Base-by-base conservation (phyloP, 306 rosid species). In the Corylus avellana region DNA sequence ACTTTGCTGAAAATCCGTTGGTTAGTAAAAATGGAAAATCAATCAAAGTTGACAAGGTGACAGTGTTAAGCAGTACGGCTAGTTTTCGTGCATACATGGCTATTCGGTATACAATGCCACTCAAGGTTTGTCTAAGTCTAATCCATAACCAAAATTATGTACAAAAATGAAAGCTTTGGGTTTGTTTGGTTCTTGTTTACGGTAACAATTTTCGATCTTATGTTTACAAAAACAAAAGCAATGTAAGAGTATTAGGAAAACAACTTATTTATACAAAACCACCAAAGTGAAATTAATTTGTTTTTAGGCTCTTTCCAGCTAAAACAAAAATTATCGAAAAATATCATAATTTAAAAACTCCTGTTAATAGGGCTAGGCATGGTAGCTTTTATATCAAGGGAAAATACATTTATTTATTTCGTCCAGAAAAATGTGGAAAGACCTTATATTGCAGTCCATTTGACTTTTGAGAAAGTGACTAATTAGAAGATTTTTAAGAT, bases 101-200 rank as follows among this genome's bases (percentile, higher is more conserved):
- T 13, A 12, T 75, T 13, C 78, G 85, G 39, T 75, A 67, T 42
- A 27, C 11, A 12, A 55, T 86, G 0, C 93, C 88, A 0, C 59
- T 84, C 12, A 74, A 78, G 91, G 90, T 90, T 77, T 25, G 75
- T 42, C 8, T 6, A 42, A 42, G 8, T 42, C 8, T 42, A 42
- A n/a, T 25, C 22, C 10, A 4, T 8, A 20, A n/a, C 13, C 29
- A 56, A 56, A 56, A 56, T 49, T 25, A 7, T 37, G 1, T 17
- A 57, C 8, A 47, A 27, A 22, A 2, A 67, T 47, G 5, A 9
- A 4, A 72, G 20, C 8, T 3, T 4, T 5, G 44, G 0, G 1
- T 18, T 39, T 17, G 12, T 54, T 32, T 32, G 16, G 1, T 72
- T 72, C 2, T 46, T 14, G 12, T 10, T 5, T 56, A 2, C n/a